Evolutionary conservation across 108 stramenopile genomes (phyloP).

Genomic region (Stephanodiscus triporus): DNA sequence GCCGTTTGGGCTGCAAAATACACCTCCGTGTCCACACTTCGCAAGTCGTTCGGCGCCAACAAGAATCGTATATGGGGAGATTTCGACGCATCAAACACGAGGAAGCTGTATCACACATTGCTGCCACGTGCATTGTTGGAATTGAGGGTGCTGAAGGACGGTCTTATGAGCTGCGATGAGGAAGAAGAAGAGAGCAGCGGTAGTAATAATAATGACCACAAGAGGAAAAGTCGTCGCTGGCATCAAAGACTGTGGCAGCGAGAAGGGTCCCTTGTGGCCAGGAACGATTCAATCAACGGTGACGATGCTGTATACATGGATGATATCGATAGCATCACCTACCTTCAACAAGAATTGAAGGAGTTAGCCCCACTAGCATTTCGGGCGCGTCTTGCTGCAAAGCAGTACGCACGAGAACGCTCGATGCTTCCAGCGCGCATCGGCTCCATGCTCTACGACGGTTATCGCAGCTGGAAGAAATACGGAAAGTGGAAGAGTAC

Average conservation of each 20-base stretch:
- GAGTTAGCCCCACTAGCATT: slow-evolving; percentile 93
- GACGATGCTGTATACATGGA: slow-evolving; percentile 16
- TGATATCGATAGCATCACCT: slow-evolving; percentile 21
- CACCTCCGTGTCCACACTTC: slow-evolving; percentile 72
- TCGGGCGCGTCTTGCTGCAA: slow-evolving; percentile 90
- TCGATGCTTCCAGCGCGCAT: slow-evolving; percentile 79
- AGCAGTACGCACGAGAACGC: slow-evolving; percentile 92
- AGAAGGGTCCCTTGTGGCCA: neutral
- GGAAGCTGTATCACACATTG: slow-evolving; percentile 82
- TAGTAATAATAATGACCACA: neutral
- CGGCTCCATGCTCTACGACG: slow-evolving; percentile 86
- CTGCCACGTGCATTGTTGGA: slow-evolving; percentile 82
- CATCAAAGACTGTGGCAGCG: neutral
- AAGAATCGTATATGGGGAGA: slow-evolving; percentile 89
- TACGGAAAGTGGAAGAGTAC: slow-evolving; percentile 83
- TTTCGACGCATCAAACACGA: slow-evolving; percentile 71
- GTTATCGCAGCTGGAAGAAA: slow-evolving; percentile 73
- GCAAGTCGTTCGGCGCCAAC: slow-evolving; percentile 79
- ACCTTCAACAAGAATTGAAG: slow-evolving; percentile 54
- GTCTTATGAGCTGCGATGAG: slow-evolving; percentile 6
- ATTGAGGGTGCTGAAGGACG: slow-evolving; percentile 53
- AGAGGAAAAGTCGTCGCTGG: neutral
- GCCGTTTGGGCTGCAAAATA: slow-evolving; percentile 79
- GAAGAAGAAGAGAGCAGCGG: neutral
- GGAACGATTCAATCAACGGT: neutral